Base-by-base conservation (phyloP, 208 protist species). In the Trypanosomatidae sp. region DNA sequence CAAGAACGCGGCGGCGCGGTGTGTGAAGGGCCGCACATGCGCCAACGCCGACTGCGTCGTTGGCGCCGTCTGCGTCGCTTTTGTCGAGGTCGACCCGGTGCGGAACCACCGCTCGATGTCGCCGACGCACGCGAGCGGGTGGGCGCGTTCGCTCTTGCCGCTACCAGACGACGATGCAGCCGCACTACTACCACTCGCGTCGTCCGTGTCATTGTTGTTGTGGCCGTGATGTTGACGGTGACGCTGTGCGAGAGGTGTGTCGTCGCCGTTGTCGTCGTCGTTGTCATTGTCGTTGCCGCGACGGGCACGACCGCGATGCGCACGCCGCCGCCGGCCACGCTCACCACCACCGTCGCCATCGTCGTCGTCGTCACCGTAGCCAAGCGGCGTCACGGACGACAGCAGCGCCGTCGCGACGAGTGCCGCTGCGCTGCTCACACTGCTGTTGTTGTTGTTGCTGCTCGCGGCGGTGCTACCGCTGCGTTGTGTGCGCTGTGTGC, bases 21-120 rank as follows among this genome's bases (percentile, higher is more conserved):
- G 42, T 4, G 62, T 54, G 45, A 92, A 83, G 10, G 48, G 47
- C 33, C 74, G 60, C 16, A 80, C 30, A 49, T 87, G 62, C 16
- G 59, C 38, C 18, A 87, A 51, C 6, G 65, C 61, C n/a, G 30
- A 35, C 11, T 68, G 66, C 30, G 83, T 72, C 6, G 72, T 72
- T 1, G 83, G 79, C 8, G 72, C 69, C 30, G 56, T 20, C 41
- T 77, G 58, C 32, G 78, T 87, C 4, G 65, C 63, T 33, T 85
- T 88, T n/a, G 66, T 77, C 6, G 70, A 77, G 6, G 56, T 74
- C 20, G 77, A 72, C 0, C 78, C 83, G 2, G 80, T 82, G 25
- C 84, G 74, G 40, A 93, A 84, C 43, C 57, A 82, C 16, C 84
- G 72, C 57, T 93, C 79, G 26, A 93, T 67, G 38, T 89, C 84